These are phyloP conservation scores for Fomitopsis pinicola DNA, from an alignment of 1,284 basidiomycete species.

Conservation along the genomic window DNA sequence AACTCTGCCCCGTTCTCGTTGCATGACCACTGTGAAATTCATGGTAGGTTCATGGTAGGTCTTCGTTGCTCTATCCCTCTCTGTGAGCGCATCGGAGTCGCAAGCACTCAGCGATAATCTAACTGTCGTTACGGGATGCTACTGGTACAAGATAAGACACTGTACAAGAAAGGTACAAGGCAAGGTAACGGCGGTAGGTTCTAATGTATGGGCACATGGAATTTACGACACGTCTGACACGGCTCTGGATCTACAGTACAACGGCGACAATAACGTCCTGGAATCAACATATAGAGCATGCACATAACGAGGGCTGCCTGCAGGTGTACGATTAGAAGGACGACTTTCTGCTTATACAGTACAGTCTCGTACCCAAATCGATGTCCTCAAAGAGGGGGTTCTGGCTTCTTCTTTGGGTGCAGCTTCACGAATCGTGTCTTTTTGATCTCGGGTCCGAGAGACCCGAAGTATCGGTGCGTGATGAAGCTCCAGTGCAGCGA, in stretches of 20 bases:
- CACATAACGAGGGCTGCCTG: too few relatives aligned
- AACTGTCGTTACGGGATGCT: too few relatives aligned
- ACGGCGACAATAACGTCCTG: neutral
- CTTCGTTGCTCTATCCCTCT: too few relatives aligned
- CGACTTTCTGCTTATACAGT: neutral
- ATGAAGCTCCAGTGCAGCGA: slow-evolving; percentile 35
- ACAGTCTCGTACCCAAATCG: neutral
- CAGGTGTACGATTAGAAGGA: neutral
- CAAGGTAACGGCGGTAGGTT: neutral
- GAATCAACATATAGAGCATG: neutral
- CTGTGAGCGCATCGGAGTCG: too few relatives aligned
- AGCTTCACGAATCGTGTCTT: slow-evolving; percentile 25
- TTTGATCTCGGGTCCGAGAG: slow-evolving; percentile 25
- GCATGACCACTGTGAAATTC: neutral
- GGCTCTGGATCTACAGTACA: neutral
- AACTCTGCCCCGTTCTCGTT: neutral
- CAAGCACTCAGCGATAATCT: too few relatives aligned
- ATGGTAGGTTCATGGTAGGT: neutral
- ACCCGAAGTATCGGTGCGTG: slow-evolving; percentile 33
- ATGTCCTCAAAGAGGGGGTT: neutral
- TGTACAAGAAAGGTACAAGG: neutral
- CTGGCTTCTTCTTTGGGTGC: slow-evolving; percentile 9
- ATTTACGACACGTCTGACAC: neutral
- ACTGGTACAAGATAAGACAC: too few relatives aligned
- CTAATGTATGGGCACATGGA: neutral